These are phyloP conservation scores for Sporothrix brunneoviolacea DNA, from an alignment of 2,329 filamentous ascomycete species.

Conservation along the genomic window DNA sequence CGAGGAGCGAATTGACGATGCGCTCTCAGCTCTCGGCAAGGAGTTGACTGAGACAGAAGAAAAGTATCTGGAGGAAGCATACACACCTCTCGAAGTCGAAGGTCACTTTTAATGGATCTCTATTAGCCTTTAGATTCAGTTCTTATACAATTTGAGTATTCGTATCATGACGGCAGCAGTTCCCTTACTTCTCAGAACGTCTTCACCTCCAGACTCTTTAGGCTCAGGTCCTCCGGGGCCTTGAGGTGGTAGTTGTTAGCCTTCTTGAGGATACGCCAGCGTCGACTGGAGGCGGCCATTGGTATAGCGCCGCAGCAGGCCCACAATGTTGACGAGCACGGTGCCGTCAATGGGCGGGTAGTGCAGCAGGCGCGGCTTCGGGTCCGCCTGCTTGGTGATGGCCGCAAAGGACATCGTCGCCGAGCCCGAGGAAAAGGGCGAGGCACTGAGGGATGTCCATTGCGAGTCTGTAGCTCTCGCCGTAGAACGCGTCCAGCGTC, in stretches of 20 bases:
- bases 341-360: slow-evolving; percentile 5
- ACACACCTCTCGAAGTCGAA: no score
- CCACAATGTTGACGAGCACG: slow-evolving; percentile 6
- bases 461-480: neutral
- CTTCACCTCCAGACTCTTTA: slow-evolving; percentile 4
- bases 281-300: slow-evolving; percentile 2
- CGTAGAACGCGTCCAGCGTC: neutral
- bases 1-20: no score
- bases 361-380: slow-evolving; percentile 7
- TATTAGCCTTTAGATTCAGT: no score
- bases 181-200: neutral
- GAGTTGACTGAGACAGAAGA: no score
- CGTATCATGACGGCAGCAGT: no score
- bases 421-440: neutral
- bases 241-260: slow-evolving; percentile 4
- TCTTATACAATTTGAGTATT: no score
- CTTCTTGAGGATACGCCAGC: slow-evolving; percentile 4
- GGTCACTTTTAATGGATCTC: no score
- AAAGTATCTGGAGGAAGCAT: no score
- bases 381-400: slow-evolving; percentile 3
- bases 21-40: no score
- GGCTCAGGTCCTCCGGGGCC: neutral
- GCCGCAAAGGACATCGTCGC: neutral
- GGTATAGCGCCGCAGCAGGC: slow-evolving; percentile 7
- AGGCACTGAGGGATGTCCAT: neutral